Percentiles rank a stretch among this genome's conserved stretches.
Evolutionary conservation across 176 grass and related monocot species (phyloP).

Genomic region (Eragrostis nindensis): DNA sequence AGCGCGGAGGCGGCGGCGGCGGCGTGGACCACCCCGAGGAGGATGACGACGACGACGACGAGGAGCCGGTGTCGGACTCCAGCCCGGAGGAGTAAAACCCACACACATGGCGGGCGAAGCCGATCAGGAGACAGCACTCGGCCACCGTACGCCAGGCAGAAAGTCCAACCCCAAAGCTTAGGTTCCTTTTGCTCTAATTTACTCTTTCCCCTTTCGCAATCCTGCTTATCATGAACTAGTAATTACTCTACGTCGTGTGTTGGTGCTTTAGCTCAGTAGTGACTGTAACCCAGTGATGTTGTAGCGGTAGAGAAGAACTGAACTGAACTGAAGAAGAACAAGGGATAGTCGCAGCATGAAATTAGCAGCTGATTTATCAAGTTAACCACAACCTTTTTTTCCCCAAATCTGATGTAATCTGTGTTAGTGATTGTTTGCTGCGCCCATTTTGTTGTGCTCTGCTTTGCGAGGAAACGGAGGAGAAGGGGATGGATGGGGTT

Average conservation of each 20-base stretch:
- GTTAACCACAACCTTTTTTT: neutral
- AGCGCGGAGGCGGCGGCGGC: conserved; percentile 22
- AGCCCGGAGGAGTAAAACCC: conserved; percentile 61
- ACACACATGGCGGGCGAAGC: neutral
- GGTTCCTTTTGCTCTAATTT: conserved; percentile 38
- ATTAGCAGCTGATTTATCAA: conserved; percentile 23
- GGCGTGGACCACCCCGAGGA: conserved; percentile 47
- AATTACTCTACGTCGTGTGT: conserved; percentile 24
- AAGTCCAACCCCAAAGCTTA: conserved; percentile 52
- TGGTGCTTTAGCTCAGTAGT: neutral
- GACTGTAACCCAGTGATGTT: conserved; percentile 1
- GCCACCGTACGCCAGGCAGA: neutral
- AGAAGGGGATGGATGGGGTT: neutral
- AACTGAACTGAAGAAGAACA: conserved; percentile 1
- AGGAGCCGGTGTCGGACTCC: conserved; percentile 72
- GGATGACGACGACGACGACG: conserved; percentile 62
- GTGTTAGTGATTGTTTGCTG: neutral
- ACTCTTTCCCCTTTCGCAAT: conserved; percentile 4
- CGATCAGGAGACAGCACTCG: too few relatives aligned
- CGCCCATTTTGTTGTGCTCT: neutral
- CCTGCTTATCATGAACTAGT: conserved; percentile 38
- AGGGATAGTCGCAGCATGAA: neutral
- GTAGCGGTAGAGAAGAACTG: conserved; percentile 28
- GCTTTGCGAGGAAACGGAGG: neutral
- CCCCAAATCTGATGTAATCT: neutral